Conservation (phyloP, 768 basidiomycete species). For the Obba rivulosa region DNA sequence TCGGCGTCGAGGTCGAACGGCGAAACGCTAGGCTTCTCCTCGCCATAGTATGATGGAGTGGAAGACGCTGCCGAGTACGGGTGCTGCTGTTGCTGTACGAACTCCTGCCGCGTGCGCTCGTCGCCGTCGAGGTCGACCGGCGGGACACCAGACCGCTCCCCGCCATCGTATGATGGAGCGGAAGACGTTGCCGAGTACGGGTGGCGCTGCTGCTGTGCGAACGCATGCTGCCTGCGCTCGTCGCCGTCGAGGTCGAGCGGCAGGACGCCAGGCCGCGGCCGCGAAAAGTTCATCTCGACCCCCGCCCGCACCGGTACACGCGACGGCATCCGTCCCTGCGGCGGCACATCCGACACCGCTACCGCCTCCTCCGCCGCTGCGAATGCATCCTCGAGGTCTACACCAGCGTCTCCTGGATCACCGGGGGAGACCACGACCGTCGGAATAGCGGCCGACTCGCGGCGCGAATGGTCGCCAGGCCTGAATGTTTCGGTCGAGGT, state of each 20-base stretch:
- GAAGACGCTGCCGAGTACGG: conserved; percentile 20
- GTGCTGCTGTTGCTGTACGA: conserved; percentile 54
- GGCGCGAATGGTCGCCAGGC: background rate
- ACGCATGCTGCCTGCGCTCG: conserved; percentile 36
- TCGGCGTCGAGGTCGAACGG: conserved; percentile 35
- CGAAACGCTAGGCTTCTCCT: too few species aligned
- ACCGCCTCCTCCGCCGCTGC: background rate
- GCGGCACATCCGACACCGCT: conserved; percentile 17
- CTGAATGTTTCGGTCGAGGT: conserved; percentile 9
- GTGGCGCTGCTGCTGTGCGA: conserved; percentile 53
- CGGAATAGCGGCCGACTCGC: conserved; percentile 29
- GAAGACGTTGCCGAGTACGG: conserved; percentile 21
- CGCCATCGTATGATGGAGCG: too few species aligned
- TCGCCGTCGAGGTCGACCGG: conserved; percentile 35
- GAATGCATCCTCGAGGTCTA: conserved; percentile 2
- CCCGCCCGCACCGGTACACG: conserved; percentile 23
- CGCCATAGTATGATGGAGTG: too few species aligned
- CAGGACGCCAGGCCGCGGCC: conserved; percentile 40
- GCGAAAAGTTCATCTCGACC: conserved; percentile 57
- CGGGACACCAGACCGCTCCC: too few species aligned
- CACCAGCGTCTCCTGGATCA: too few species aligned
- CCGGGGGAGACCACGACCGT: conserved; percentile 46
- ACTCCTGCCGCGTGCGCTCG: conserved; percentile 36
- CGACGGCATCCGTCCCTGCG: conserved; percentile 33
- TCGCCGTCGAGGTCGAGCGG: conserved; percentile 35